Conservation (phyloP, 2,329 filamentous ascomycete species). For the Cordyceps javanica region DNA sequence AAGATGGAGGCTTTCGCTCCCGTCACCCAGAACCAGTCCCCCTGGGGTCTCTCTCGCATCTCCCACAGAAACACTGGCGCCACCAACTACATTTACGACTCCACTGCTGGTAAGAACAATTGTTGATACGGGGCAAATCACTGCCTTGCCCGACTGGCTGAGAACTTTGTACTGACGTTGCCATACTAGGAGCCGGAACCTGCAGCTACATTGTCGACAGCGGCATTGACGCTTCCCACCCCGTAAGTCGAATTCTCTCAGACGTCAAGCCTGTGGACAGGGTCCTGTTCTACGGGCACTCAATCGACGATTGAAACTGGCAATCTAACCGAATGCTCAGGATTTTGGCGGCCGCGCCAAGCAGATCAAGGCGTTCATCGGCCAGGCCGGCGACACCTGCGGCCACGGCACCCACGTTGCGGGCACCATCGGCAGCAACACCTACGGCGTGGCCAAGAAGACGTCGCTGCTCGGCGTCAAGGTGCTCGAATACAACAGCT, state of each 20-base stretch:
- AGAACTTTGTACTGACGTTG: background rate
- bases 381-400: slow-evolving; percentile 17
- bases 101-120: slow-evolving; percentile 13
- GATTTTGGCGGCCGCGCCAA: slow-evolving; percentile 20
- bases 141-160: background rate
- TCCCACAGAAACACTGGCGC: slow-evolving; percentile 15
- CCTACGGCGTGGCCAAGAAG: slow-evolving; percentile 30
- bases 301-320: background rate
- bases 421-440: slow-evolving; percentile 18
- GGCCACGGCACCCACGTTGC: slow-evolving; percentile 32
- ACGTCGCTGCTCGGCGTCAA: slow-evolving; percentile 34
- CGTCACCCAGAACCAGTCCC: slow-evolving; percentile 15
- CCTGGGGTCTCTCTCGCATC: slow-evolving; percentile 20
- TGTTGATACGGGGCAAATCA: background rate
- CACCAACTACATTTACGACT: slow-evolving; percentile 18
- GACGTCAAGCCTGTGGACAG: background rate
- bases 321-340: background rate
- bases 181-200: slow-evolving; percentile 14
- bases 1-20: slow-evolving; percentile 17
- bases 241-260: slow-evolving; percentile 20
- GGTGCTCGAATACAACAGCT: slow-evolving; percentile 23
- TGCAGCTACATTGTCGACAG: slow-evolving; percentile 23
- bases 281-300: too few relatives aligned
- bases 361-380: slow-evolving; percentile 13
- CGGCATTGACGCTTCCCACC: slow-evolving; percentile 19